Evolutionary conservation across 2,329 filamentous ascomycete genomes (phyloP).

Genomic region (Penicillium sp.): DNA sequence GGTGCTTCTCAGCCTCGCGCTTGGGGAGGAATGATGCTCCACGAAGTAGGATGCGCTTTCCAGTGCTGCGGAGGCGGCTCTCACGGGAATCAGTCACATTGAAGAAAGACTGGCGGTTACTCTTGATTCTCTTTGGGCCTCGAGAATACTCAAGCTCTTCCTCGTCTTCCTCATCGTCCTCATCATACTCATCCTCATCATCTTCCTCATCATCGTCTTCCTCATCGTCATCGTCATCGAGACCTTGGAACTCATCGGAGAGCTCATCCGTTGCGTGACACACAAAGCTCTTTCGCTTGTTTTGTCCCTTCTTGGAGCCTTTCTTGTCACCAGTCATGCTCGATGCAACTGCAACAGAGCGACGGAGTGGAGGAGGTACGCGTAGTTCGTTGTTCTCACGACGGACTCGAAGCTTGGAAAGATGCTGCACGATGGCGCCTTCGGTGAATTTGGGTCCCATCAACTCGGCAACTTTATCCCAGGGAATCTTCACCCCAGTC

Average conservation of each 20-base stretch:
- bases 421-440: conserved; percentile 43
- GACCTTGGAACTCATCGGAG: background rate
- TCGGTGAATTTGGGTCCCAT: conserved; percentile 40
- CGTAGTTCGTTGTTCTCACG: conserved; percentile 27
- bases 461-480: conserved; percentile 33
- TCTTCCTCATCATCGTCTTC: background rate
- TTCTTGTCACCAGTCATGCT: background rate
- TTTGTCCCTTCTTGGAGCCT: background rate
- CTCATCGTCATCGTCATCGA: background rate
- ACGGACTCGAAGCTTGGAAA: conserved; percentile 40
- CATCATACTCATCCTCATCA: background rate
- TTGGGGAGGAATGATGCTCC: too few relatives aligned
- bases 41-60: background rate
- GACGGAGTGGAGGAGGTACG: conserved; percentile 38
- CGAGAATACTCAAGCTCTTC: too few relatives aligned
- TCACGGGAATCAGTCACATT: too few relatives aligned
- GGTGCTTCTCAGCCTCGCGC: too few relatives aligned
- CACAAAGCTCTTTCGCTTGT: background rate
- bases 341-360: conserved; percentile 11
- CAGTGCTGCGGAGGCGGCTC: too few relatives aligned
- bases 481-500: conserved; percentile 38
- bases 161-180: background rate
- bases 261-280: background rate
- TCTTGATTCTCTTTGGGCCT: too few relatives aligned
- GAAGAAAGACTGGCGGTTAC: too few relatives aligned